Evolutionary conservation across 345 rosid genomes (phyloP).

Genomic region (Arabidopsis suecica): DNA sequence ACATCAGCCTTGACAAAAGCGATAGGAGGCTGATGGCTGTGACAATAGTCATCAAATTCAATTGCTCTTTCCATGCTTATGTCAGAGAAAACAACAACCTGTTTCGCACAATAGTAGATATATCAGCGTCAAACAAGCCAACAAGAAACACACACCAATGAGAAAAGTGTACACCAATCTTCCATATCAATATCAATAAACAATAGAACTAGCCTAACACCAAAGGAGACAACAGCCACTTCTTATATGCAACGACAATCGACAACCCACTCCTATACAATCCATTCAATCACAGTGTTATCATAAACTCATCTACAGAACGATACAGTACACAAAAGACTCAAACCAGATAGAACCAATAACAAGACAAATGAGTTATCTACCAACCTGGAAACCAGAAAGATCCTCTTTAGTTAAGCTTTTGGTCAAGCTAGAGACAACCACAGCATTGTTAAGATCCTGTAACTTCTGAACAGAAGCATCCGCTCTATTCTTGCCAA

Average conservation of each 20-base stretch:
- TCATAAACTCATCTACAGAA: conserved; percentile 11
- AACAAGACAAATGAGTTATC: conserved; percentile 12
- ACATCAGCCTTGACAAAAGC: conserved; percentile 92
- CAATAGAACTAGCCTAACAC: conserved; percentile 5
- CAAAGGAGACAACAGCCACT: not conserved
- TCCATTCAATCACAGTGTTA: conserved; percentile 1
- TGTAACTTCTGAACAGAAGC: conserved; percentile 95
- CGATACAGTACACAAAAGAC: not conserved
- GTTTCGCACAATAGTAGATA: conserved; percentile 42
- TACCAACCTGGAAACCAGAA: conserved; percentile 80
- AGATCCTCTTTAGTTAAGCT: conserved; percentile 76
- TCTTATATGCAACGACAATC: not conserved
- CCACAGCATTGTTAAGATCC: conserved; percentile 93
- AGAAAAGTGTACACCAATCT: conserved; percentile 9
- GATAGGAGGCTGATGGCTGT: conserved; percentile 83
- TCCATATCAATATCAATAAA: not conserved
- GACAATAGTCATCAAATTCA: conserved; percentile 87
- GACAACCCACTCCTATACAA: not conserved
- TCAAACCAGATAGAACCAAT: conserved; percentile 12
- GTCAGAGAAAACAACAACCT: conserved; percentile 95
- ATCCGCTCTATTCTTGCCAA: conserved; percentile 92
- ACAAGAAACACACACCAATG: conserved; percentile 19
- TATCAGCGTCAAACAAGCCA: conserved; percentile 19
- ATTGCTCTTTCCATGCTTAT: conserved; percentile 73
- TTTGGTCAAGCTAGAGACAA: conserved; percentile 69